Evolutionary conservation across 192 early-diverging fungal species (phyloP), one percentile per base, ranked within the genome.

Genomic region (Gamsiella multidivaricata): DNA sequence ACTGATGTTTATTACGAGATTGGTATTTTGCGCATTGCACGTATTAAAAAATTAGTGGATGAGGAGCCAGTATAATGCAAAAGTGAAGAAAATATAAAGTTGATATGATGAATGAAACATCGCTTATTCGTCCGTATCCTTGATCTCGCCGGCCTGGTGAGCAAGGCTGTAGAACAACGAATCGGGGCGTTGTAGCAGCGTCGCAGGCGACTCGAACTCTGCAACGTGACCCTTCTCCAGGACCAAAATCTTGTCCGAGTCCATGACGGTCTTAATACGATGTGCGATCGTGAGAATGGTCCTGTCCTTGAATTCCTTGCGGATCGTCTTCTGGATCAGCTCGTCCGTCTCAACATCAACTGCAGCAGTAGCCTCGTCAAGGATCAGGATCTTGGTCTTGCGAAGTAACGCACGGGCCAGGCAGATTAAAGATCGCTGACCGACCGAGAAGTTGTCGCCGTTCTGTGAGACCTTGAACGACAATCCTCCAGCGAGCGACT

Each of bases 271-370:
- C 58, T 89, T 87, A 50, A 96, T 62, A 7, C 96, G 89, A 65
- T 99, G 97, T 5, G 97, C 97, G 70, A 99, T 94, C 55, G 89
- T 92, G 33, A 99, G 69, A 43, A 98, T 82, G 0, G 97, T 98
- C 26, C 88, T 85, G 37, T 91, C 83, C n/a, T 81, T 84, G 80
- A 96, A 94, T 59, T 89, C 85, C 15, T 86, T 85, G 26, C 91
- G 85, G 56, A 98, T 96, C 0, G 96, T 93, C 29, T 83, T 80
- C 83, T 98, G 97, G 74, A 98, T 97, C 26, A 85, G 79, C 28
- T 86, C 85, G 60, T 98, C 97, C 0, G 94, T 96, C 49, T 89
- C 84, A 57, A 91, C 90, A 75, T 98, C 97, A 2, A 98, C 90
- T 11, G 94, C 83, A 0, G 86, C 81, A 3, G 84, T 84, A 6